Conservation (phyloP, 495 filamentous ascomycete genomes). For the Niebla homalea region DNA sequence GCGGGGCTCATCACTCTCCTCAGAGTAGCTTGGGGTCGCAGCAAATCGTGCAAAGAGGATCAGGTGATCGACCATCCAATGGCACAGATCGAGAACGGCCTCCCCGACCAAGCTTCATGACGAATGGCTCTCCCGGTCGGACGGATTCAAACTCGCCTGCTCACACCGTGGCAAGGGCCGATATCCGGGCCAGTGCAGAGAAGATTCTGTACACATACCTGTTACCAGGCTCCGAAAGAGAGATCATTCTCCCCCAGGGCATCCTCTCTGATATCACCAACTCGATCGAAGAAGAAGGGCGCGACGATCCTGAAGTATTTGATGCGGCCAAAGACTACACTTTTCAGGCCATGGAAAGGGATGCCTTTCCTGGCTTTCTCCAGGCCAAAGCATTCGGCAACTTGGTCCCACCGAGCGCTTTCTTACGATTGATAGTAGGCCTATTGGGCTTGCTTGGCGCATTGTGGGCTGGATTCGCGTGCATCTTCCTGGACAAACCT, state of each 20-base stretch:
- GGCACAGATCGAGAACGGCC: slow-evolving; percentile 34
- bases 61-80: slow-evolving; percentile 25
- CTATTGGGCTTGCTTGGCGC: slow-evolving; percentile 75
- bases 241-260: slow-evolving; percentile 80
- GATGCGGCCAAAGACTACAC: slow-evolving; percentile 97
- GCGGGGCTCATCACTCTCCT: slow-evolving; percentile 41
- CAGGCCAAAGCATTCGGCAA: slow-evolving; percentile 91
- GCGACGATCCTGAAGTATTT: slow-evolving; percentile 95
- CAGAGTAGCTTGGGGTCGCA: slow-evolving; percentile 51
- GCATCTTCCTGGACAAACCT: slow-evolving; percentile 77
- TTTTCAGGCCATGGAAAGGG: slow-evolving; percentile 98
- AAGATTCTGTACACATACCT: slow-evolving; percentile 96
- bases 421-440: slow-evolving; percentile 74
- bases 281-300: slow-evolving; percentile 72
- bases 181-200: slow-evolving; percentile 86
- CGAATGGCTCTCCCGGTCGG: slow-evolving; percentile 28
- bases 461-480: slow-evolving; percentile 85
- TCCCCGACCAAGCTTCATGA: slow-evolving; percentile 57
- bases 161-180: slow-evolving; percentile 69
- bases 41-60: slow-evolving; percentile 20
- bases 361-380: slow-evolving; percentile 94
- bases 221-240: slow-evolving; percentile 81
- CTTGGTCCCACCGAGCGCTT: slow-evolving; percentile 72
- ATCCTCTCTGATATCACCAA: slow-evolving; percentile 71
- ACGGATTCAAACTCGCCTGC: slow-evolving; percentile 63